These are phyloP conservation scores for Neurospora pannonica DNA, from an alignment of 495 filamentous ascomycete species.

Conservation along the genomic window DNA sequence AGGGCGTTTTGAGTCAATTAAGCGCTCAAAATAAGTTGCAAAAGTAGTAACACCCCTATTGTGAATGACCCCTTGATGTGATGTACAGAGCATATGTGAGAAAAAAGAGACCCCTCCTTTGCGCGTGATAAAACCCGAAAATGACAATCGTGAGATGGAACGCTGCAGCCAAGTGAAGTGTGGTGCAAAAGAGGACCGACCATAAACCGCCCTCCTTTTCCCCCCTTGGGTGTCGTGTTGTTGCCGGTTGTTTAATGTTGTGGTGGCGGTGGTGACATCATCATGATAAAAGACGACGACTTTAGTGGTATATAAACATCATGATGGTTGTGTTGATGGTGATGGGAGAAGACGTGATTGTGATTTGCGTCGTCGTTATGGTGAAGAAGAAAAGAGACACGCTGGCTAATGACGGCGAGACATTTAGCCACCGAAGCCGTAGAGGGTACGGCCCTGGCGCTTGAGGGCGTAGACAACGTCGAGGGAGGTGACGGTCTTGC, in stretches of 20 bases:
- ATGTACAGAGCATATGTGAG: neutral
- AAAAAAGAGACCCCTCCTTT: neutral
- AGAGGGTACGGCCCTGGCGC: slow-evolving; percentile 88
- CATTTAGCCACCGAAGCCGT: slow-evolving; percentile 92
- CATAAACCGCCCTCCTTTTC: neutral
- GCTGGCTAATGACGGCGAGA: neutral
- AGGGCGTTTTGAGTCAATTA: neutral
- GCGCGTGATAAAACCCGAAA: neutral
- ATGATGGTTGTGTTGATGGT: neutral
- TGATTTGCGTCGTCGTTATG: neutral
- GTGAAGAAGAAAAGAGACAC: slow-evolving; percentile 5
- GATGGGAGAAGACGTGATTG: neutral
- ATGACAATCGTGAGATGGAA: neutral
- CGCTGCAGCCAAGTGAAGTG: neutral
- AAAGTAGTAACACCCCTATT: neutral
- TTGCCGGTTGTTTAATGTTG: neutral
- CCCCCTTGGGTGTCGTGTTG: neutral
- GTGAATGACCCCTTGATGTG: neutral
- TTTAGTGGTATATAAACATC: neutral
- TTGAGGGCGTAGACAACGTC: slow-evolving; percentile 94
- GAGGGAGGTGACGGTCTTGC: slow-evolving; percentile 92
- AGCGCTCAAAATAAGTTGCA: neutral
- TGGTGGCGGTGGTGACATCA: neutral
- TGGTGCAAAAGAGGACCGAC: neutral
- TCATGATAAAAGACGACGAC: neutral